Evolutionary conservation across 2,329 filamentous ascomycete species (phyloP), one percentile per base, ranked within the genome.

Genomic region (Nemania sp.): DNA sequence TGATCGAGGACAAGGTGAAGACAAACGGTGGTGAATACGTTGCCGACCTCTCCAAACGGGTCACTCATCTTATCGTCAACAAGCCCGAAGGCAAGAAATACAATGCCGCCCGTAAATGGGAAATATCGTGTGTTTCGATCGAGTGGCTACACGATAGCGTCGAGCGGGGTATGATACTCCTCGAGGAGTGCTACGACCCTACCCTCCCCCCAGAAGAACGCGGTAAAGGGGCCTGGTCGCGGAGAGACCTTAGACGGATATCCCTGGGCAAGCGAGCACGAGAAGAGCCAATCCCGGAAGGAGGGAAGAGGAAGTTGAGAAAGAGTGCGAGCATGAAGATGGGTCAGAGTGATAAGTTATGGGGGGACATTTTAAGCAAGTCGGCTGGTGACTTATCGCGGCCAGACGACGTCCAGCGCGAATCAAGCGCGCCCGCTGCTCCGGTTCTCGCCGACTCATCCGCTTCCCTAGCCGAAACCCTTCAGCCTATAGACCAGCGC

Each of bases 21-120:
- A 79, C 84, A 18, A 89, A 97, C 76, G 95, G 95, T 35, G 96
- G 90, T n/a, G 83, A 87, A 62, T 98, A 98, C 78, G 90, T 92
- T 29, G 93, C 92, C 63, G 95, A 99, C 77, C 85, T 99, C 61
- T 97, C 94, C 10, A 93, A 90, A 75, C 86, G 85, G 62, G 93
- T 97, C 71, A 97, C 94, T 1, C 96, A 99, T 79, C 86, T 99
- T 18, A 91, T 99, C 71, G 93, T 93, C 35, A 87, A 88, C 69
- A 88, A 87, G 58, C 90, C 95, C 8, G 88, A 92, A 71, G 95
- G 96, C 24, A 92, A 93, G 68, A 99, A 99, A 79, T 99, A 97
- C 78, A 88, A 89, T 63, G 93, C 93, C 64, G 96, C 95, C n/a
- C 89, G 88, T 72, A 86, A 86, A 73, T 99, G 96, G 94, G 86